phyloP scores from a whole-genome alignment of 169 alveolate species.

The Cryptosporidium canis region DNA sequence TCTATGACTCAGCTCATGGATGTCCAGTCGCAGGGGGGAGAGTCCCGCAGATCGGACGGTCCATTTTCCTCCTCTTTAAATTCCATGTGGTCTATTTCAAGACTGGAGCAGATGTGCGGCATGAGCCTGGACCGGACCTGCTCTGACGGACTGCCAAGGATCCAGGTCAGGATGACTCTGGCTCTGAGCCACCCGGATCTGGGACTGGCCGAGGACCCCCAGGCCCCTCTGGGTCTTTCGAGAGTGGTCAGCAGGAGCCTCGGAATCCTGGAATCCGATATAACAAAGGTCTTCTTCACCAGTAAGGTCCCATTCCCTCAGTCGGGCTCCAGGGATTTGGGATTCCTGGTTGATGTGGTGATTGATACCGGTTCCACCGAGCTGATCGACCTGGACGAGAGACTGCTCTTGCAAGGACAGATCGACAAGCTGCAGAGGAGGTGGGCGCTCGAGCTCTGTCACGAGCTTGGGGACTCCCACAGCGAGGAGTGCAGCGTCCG shows the following conservation, averaged over 20 bases:
- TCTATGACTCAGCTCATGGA: slow-evolving; percentile 6
- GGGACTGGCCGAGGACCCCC: slow-evolving; percentile 2
- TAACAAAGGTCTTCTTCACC: slow-evolving; percentile 34
- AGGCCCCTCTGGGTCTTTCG: background rate
- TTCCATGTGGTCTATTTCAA: slow-evolving; percentile 73
- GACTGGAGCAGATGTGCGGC: slow-evolving; percentile 76
- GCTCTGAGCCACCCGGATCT: slow-evolving; percentile 21
- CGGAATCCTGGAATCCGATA: slow-evolving; percentile 43
- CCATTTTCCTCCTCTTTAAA: background rate
- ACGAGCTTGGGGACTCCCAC: slow-evolving; percentile 8
- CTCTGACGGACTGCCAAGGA: slow-evolving; percentile 74
- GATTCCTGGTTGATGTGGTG: slow-evolving; percentile 10
- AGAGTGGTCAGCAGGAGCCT: slow-evolving; percentile 22
- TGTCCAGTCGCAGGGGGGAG: background rate
- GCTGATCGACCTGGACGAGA: background rate
- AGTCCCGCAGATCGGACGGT: background rate
- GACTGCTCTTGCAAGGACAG: background rate
- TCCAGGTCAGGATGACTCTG: background rate
- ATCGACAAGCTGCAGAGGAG: background rate
- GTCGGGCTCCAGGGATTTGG: background rate
- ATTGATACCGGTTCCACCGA: slow-evolving; percentile 32
- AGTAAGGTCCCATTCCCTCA: background rate
- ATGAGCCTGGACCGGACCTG: slow-evolving; percentile 77
- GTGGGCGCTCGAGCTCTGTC: slow-evolving; percentile 19
- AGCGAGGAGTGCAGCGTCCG: slow-evolving; percentile 24